Evolutionary conservation across 257 asterid species (phyloP).

Genomic region (Phtheirospermum japonicum): DNA sequence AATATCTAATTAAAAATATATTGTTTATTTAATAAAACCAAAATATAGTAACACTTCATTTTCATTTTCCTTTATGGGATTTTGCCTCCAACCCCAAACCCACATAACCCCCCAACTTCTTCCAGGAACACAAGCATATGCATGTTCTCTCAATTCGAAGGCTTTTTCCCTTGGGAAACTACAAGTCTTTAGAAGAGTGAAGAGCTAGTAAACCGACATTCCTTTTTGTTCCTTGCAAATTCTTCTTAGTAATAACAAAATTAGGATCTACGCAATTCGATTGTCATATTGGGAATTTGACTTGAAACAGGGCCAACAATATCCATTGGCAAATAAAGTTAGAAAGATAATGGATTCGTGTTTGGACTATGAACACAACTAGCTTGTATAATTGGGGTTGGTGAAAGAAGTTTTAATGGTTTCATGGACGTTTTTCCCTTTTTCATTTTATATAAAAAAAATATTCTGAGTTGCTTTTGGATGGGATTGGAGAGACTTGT

Average conservation of each 20-base stretch:
- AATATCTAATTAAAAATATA: no score
- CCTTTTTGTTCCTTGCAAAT: constrained; percentile 55
- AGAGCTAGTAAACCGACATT: constrained; percentile 61
- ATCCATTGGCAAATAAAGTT: constrained; percentile 5
- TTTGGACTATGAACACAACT: no score
- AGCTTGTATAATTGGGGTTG: no score
- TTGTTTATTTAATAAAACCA: no score
- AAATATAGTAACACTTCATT: no score
- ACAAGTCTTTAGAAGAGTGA: constrained; percentile 8
- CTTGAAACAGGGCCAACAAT: constrained; percentile 34
- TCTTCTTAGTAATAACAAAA: constrained; percentile 33
- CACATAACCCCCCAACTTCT: no score
- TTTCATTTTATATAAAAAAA: background rate
- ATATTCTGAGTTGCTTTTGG: no score
- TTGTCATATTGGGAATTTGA: constrained; percentile 36
- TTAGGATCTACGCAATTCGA: constrained; percentile 23
- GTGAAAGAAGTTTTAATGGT: constrained; percentile 8
- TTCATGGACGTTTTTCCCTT: background rate
- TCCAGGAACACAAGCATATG: no score
- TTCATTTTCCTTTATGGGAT: background rate
- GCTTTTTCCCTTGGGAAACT: no score
- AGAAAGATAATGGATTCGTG: no score
- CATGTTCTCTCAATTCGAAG: no score
- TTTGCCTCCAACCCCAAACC: background rate
- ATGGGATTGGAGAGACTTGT: no score